Evolutionary conservation across 208 protist species (phyloP).

Genomic region (Crithidia fasciculata): DNA sequence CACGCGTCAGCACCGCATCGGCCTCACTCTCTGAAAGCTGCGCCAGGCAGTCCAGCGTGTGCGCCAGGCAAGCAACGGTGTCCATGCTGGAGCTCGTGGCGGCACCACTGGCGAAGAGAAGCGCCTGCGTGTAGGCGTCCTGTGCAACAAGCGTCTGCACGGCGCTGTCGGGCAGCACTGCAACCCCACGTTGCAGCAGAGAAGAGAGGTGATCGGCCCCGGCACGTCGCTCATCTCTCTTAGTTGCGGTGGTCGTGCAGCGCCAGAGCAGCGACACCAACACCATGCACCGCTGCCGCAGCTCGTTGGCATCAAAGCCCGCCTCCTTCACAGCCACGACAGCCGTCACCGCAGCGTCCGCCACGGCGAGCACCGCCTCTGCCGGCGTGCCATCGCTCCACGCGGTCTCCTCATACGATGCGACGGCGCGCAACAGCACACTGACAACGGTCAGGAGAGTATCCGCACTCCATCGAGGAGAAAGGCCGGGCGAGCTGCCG

Average conservation of each 20-base stretch:
- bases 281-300: conserved; percentile 1
- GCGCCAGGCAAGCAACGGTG: conserved; percentile 24
- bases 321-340: conserved; percentile 3
- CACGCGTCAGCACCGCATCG: conserved; percentile 2
- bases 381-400: background rate
- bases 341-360: conserved; percentile 7
- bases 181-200: conserved; percentile 13
- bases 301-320: conserved; percentile 1
- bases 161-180: conserved; percentile 16
- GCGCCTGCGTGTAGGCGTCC: conserved; percentile 36
- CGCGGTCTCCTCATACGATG: conserved; percentile 1
- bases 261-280: conserved; percentile 9
- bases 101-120: conserved; percentile 32
- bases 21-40: conserved; percentile 20
- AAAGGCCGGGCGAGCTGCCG: background rate
- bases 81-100: conserved; percentile 10
- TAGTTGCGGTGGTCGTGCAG: background rate
- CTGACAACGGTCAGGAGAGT: conserved; percentile 5
- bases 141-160: conserved; percentile 10
- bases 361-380: conserved; percentile 16
- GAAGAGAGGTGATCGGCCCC: conserved; percentile 9
- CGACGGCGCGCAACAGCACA: conserved; percentile 20
- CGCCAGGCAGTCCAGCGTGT: conserved; percentile 33
- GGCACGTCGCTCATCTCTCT: background rate
- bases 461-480: conserved; percentile 1